Evolutionary conservation across 2,329 filamentous ascomycete species (phyloP).

Genomic region (Calonectria henricotiae): DNA sequence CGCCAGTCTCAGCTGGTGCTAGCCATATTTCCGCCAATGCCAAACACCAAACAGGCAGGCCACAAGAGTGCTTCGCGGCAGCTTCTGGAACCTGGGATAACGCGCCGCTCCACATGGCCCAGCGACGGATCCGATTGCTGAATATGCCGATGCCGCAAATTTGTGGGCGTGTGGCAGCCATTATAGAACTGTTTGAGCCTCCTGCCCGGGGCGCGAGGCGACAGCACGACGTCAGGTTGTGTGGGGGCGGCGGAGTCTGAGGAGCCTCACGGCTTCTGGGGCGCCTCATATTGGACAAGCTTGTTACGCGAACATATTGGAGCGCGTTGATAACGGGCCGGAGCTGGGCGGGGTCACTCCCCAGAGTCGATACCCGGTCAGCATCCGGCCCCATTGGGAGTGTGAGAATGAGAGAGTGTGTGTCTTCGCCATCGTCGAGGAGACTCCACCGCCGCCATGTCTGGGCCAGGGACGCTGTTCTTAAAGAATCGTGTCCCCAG

Average conservation of each 20-base stretch:
- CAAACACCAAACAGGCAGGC: not conserved
- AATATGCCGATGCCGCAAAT: conserved; percentile 32
- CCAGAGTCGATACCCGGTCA: conserved; percentile 37
- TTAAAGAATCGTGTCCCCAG: conserved; percentile 23
- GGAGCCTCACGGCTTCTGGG: conserved; percentile 39
- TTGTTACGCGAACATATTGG: conserved; percentile 46
- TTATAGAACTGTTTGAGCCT: conserved; percentile 38
- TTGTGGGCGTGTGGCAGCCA: conserved; percentile 24
- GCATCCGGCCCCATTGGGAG: conserved; percentile 34
- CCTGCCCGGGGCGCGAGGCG: conserved; percentile 37
- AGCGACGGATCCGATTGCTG: conserved; percentile 27
- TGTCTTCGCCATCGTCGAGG: not conserved
- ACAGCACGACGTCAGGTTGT: conserved; percentile 45
- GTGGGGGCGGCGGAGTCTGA: conserved; percentile 34
- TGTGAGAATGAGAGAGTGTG: not conserved
- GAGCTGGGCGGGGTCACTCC: conserved; percentile 35
- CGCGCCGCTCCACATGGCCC: conserved; percentile 16
- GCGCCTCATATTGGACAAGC: conserved; percentile 24
- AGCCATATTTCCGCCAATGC: conserved; percentile 8
- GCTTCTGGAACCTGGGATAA: conserved; percentile 22
- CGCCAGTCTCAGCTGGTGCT: conserved; percentile 27
- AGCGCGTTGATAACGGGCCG: conserved; percentile 40
- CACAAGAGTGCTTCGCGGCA: conserved; percentile 1
- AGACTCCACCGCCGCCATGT: not conserved
- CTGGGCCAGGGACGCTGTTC: conserved; percentile 10